Evolutionary conservation across 768 basidiomycete species (phyloP).

Genomic region (Amanita thiersii): DNA sequence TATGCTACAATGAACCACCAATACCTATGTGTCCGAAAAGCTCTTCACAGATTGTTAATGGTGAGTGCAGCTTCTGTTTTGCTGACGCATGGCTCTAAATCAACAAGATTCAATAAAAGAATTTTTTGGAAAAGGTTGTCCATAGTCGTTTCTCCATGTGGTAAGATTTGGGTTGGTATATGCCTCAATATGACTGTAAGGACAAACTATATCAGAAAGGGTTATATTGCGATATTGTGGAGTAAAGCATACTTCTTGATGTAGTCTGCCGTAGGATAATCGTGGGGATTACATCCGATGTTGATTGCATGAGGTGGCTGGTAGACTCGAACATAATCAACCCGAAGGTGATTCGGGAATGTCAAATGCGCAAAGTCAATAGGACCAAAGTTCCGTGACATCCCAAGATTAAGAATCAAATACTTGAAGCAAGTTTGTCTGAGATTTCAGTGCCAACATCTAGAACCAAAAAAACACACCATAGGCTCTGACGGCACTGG

Average conservation of each 20-base stretch:
- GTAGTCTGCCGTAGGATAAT: conserved; percentile 58
- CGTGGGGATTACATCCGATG: conserved; percentile 59
- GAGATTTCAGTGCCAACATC: not conserved
- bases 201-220: not conserved
- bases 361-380: conserved; percentile 58
- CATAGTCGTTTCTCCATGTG: conserved; percentile 34
- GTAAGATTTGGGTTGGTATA: conserved; percentile 60
- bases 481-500: conserved; percentile 76
- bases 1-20: too few species aligned
- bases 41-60: too few species aligned
- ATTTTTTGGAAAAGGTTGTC: conserved; percentile 50
- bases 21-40: too few species aligned
- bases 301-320: conserved; percentile 47
- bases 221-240: not conserved
- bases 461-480: conserved; percentile 32
- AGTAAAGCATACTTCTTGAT: conserved; percentile 40
- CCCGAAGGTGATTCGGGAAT: conserved; percentile 46
- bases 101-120: conserved; percentile 26
- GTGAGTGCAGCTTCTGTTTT: too few species aligned
- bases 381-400: conserved; percentile 68
- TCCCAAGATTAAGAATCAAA: conserved; percentile 71
- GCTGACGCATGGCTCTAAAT: not conserved
- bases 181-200: conserved; percentile 40
- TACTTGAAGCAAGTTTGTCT: conserved; percentile 38
- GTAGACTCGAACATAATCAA: conserved; percentile 56